These are phyloP conservation scores for Tolypocladium tundrense DNA, from an alignment of 2,329 filamentous ascomycete genomes.

Conservation along the genomic window DNA sequence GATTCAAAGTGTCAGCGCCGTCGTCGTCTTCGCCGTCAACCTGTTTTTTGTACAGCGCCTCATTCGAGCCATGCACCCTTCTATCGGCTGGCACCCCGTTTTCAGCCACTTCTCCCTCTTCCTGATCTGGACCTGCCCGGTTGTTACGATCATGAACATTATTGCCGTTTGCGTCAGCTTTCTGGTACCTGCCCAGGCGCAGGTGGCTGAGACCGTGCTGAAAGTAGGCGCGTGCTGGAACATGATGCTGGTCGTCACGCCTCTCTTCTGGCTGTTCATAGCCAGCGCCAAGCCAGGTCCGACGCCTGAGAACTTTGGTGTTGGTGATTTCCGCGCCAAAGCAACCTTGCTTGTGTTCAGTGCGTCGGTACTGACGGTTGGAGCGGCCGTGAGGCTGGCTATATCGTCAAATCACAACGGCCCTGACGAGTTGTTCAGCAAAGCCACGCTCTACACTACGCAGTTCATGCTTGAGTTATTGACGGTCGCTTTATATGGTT, in stretches of 20 bases:
- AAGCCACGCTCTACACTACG: constrained; percentile 23
- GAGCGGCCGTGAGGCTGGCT: constrained; percentile 13
- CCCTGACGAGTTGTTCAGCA: constrained; percentile 18
- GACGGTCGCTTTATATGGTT: constrained; percentile 15
- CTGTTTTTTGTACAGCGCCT: constrained; percentile 28
- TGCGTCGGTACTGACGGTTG: constrained; percentile 8
- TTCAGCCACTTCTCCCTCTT: constrained; percentile 14
- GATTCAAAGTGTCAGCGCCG: constrained; percentile 12
- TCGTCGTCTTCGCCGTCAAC: constrained; percentile 25
- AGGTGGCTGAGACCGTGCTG: constrained; percentile 6
- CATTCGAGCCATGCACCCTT: constrained; percentile 25
- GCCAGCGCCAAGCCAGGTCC: constrained; percentile 16
- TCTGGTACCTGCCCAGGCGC: constrained; percentile 1
- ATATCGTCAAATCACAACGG: constrained; percentile 8
- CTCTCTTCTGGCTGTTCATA: constrained; percentile 12
- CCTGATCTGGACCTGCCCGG: constrained; percentile 15
- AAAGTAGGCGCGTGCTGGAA: constrained; percentile 11
- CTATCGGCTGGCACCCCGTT: constrained; percentile 20
- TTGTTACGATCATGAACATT: constrained; percentile 21
- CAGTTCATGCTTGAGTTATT: constrained; percentile 21
- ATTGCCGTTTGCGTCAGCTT: constrained; percentile 15
- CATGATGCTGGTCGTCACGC: constrained; percentile 11
- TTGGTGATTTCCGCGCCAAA: constrained; percentile 18
- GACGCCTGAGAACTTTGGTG: constrained; percentile 19
- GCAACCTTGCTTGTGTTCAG: constrained; percentile 14